Conservation (phyloP, 1,284 basidiomycete species). For the Austroboletus novae-zelandiae region DNA sequence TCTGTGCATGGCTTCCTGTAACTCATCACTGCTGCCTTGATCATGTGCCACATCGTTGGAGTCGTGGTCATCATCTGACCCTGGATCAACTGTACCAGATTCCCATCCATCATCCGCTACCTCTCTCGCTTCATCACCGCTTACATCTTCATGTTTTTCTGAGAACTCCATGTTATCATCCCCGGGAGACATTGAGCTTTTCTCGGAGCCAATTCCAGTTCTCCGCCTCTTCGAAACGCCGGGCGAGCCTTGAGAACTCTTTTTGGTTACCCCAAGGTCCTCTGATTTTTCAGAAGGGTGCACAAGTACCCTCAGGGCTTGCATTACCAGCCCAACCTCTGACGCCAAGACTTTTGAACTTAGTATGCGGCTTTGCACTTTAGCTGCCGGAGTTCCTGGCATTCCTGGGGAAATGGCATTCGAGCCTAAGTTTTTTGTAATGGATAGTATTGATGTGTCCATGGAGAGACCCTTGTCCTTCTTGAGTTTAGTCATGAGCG, state of each 20-base stretch:
- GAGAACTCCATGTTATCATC: slow-evolving; percentile 20
- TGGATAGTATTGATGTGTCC: slow-evolving; percentile 45
- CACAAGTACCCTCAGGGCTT: slow-evolving; percentile 46
- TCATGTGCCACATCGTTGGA: slow-evolving; percentile 15
- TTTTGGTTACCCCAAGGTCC: not conserved
- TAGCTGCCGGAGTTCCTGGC: slow-evolving; percentile 49
- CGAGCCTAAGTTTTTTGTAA: slow-evolving; percentile 43
- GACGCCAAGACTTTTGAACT: slow-evolving; percentile 75
- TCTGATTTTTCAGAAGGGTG: slow-evolving; percentile 29
- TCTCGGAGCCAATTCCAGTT: not conserved
- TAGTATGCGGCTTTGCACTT: slow-evolving; percentile 71
- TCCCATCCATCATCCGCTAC: slow-evolving; percentile 57
- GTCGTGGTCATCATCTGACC: slow-evolving; percentile 34
- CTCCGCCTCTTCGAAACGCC: slow-evolving; percentile 10
- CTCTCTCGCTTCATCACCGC: slow-evolving; percentile 11
- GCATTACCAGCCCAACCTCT: slow-evolving; percentile 54
- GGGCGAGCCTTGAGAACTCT: not conserved
- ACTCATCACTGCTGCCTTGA: slow-evolving; percentile 18
- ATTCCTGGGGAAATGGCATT: slow-evolving; percentile 32
- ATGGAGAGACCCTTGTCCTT: slow-evolving; percentile 64
- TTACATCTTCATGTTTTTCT: slow-evolving; percentile 25
- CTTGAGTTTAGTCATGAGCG: slow-evolving; percentile 67
- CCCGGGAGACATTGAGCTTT: not conserved
- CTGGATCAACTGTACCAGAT: slow-evolving; percentile 46
- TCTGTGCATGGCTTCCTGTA: slow-evolving; percentile 6